Conservation (phyloP, 306 rosid species). For the Lupinus albus region DNA sequence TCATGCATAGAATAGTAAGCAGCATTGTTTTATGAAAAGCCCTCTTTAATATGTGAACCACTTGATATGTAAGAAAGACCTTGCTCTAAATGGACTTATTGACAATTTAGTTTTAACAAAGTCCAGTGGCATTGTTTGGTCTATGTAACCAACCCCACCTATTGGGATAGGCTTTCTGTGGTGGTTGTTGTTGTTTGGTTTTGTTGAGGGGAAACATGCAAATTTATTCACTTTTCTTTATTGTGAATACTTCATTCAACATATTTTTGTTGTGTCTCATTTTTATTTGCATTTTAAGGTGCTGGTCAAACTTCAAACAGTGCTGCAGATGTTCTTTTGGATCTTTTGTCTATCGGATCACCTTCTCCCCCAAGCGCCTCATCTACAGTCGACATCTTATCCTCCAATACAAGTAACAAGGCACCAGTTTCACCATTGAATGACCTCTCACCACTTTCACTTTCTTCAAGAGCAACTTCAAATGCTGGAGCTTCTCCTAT, state of each 20-base stretch:
- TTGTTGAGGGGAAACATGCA: constrained; percentile 31
- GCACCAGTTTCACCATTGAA: constrained; percentile 61
- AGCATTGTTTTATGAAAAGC: constrained; percentile 27
- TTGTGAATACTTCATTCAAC: constrained; percentile 28
- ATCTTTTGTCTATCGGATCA: constrained; percentile 81
- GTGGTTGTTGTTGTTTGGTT: not conserved
- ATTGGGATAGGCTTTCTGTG: constrained; percentile 11
- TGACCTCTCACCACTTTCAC: constrained; percentile 67
- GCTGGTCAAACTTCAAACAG: constrained; percentile 55
- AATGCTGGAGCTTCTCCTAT: constrained; percentile 60
- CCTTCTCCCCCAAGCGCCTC: constrained; percentile 59
- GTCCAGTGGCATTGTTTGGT: not conserved
- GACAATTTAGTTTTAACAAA: constrained; percentile 22
- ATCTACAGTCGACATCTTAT: constrained; percentile 59
- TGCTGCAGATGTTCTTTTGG: constrained; percentile 80
- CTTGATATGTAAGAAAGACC: constrained; percentile 25
- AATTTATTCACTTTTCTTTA: constrained; percentile 15
- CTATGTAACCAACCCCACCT: not conserved
- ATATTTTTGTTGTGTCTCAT: constrained; percentile 28
- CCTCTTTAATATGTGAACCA: constrained; percentile 15
- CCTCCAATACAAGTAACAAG: constrained; percentile 57
- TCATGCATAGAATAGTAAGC: constrained; percentile 7
- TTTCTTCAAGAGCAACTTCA: constrained; percentile 55
- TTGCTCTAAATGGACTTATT: constrained; percentile 5
- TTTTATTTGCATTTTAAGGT: constrained; percentile 53